Evolutionary conservation across 1,284 basidiomycete species (phyloP).

Genomic region (Ustilago trichophora): DNA sequence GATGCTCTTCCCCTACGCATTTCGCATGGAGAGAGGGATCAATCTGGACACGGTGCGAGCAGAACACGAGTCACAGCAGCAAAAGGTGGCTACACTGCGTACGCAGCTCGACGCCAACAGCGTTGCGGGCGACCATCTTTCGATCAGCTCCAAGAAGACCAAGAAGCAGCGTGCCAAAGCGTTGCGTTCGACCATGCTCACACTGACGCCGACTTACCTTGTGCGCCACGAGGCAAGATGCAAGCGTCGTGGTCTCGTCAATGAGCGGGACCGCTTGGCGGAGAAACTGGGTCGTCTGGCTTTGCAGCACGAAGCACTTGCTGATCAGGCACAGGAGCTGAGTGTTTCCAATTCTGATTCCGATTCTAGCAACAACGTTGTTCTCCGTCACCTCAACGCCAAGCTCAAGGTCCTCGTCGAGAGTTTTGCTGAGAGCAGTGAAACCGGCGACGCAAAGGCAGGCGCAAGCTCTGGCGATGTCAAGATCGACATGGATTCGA

Average conservation of each 20-base stretch:
- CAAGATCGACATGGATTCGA: constrained; percentile 34
- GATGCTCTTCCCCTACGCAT: constrained; percentile 50
- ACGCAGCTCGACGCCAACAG: constrained; percentile 28
- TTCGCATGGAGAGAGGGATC: constrained; percentile 26
- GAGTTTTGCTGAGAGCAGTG: constrained; percentile 5
- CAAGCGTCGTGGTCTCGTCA: constrained; percentile 43
- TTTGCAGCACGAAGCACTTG: constrained; percentile 27
- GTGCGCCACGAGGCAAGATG: constrained; percentile 51
- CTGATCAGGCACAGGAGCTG: constrained; percentile 25
- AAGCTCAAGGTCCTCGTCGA: constrained; percentile 33
- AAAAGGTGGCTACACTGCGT: constrained; percentile 24
- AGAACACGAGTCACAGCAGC: constrained; percentile 17
- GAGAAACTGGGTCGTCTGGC: constrained; percentile 43
- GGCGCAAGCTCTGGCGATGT: background rate
- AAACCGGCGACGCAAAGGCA: too few species aligned
- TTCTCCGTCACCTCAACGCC: constrained; percentile 37
- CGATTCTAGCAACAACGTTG: constrained; percentile 1
- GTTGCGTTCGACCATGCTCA: constrained; percentile 31
- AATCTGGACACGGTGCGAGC: constrained; percentile 21
- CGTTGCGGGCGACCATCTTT: constrained; percentile 11
- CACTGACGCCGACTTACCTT: constrained; percentile 39
- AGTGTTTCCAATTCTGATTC: background rate
- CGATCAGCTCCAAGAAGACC: constrained; percentile 10
- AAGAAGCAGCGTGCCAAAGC: constrained; percentile 27
- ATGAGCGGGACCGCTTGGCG: constrained; percentile 46